These are phyloP conservation scores for Leccinum fuscescens DNA, from an alignment of 1,284 basidiomycete genomes.

Conservation along the genomic window DNA sequence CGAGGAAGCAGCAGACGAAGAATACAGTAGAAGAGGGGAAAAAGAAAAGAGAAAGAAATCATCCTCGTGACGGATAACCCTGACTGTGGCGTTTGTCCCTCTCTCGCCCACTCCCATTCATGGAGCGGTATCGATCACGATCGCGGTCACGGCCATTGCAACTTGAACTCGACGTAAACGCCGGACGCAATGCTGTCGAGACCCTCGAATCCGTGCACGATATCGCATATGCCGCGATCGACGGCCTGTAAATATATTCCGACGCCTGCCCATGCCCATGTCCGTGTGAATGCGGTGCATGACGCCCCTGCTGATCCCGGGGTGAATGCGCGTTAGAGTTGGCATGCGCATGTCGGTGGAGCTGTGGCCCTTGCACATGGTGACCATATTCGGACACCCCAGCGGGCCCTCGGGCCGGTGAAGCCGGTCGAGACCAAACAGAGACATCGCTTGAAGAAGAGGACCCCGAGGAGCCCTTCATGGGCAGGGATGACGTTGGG, in stretches of 20 bases:
- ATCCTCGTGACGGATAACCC: slow-evolving; percentile 16
- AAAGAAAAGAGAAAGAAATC: neutral
- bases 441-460: slow-evolving; percentile 27
- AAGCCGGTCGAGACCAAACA: slow-evolving; percentile 28
- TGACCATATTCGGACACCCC: slow-evolving; percentile 12
- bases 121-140: slow-evolving; percentile 17
- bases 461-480: slow-evolving; percentile 19
- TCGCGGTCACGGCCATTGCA: slow-evolving; percentile 21
- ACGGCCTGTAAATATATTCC: slow-evolving; percentile 31
- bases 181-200: slow-evolving; percentile 32
- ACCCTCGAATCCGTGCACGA: slow-evolving; percentile 34
- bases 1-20: neutral
- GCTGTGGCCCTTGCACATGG: slow-evolving; percentile 2
- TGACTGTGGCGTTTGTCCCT: slow-evolving; percentile 19
- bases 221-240: slow-evolving; percentile 32
- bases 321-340: slow-evolving; percentile 2
- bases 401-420: slow-evolving; percentile 21
- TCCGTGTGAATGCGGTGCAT: neutral
- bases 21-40: neutral
- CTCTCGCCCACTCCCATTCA: slow-evolving; percentile 8
- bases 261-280: slow-evolving; percentile 13
- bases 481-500: slow-evolving; percentile 2
- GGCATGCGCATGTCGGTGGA: slow-evolving; percentile 14
- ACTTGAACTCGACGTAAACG: slow-evolving; percentile 27
- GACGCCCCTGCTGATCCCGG: slow-evolving; percentile 22